Base-by-base conservation (phyloP, 352 stramenopile genomes). In the Phytophthora pseudosyringae region DNA sequence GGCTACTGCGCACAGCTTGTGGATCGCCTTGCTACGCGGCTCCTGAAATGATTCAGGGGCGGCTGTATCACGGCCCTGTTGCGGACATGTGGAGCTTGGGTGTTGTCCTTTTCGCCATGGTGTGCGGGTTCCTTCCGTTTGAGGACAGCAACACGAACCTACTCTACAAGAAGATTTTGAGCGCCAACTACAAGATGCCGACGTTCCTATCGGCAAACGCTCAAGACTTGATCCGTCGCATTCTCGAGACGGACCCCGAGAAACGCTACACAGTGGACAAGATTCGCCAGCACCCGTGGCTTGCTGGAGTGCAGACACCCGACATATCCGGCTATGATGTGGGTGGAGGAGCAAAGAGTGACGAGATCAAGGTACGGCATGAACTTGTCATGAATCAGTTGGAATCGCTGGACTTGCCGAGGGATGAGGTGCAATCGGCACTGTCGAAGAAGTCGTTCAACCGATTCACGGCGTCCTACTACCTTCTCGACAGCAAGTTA, bases 121-220 rank as follows among this genome's bases (percentile, higher is more conserved):
- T 98, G 6, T 95, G 86, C 48, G 94, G 94, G 0, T 93, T 85
- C 44, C 71, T 98, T 53, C 94, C 94, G 9, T 98, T 98, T 58
- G 93, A 98, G 46, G 88, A 98, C 64, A 84, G 81, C 65, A 98
- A 98, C 73, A 98, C 90, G 1, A 87, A 84, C 18, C 48, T 90
- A 35, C 77, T 98, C 1, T 98, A 98, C 87, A 95, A 97, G 66
- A 98, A 98, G 46, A 98, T 98, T 64, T 69, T 97, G 12, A 86
- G 73, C 43, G 89, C 86, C 21, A 80, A 94, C 43, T 98, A 97
- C 78, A 87, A 82, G 50, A 60, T 86, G 51, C 91, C 91, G 33
- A 83, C 83, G 4, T 94, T 85, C 54, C 60, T 97, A 0, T 95
- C 86, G 5, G 66, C 88, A 66, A 70, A 75, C 38, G 83, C 84